A percentile compares a stretch with the other conserved stretches of the same genome.
Evolutionary conservation across 768 basidiomycete species (phyloP).

Genomic region (Pulveroboletus sp.): DNA sequence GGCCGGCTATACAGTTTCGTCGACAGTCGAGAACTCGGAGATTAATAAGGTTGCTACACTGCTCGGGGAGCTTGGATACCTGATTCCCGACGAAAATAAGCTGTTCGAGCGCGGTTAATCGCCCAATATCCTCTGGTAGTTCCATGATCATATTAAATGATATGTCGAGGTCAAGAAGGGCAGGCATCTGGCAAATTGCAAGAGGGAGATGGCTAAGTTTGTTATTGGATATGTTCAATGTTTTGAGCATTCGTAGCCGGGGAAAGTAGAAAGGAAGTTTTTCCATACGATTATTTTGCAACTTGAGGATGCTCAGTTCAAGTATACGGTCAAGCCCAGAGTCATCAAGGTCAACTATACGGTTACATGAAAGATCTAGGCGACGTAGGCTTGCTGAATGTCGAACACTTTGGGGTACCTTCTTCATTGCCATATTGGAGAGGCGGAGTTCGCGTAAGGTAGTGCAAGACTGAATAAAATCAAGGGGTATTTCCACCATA

Average conservation of each 20-base stretch:
- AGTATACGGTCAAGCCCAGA: slow-evolving; percentile 75
- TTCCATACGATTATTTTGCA: slow-evolving; percentile 91
- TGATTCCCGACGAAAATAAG: slow-evolving; percentile 86
- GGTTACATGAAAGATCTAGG: slow-evolving; percentile 88
- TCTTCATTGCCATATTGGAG: slow-evolving; percentile 91
- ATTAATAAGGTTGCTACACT: slow-evolving; percentile 49
- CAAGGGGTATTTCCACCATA: slow-evolving; percentile 92
- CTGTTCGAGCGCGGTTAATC: slow-evolving; percentile 60
- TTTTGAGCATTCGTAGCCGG: slow-evolving; percentile 61
- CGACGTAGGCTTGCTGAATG: slow-evolving; percentile 68
- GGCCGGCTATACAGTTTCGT: slow-evolving; percentile 76
- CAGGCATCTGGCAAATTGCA: slow-evolving; percentile 67
- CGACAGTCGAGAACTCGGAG: slow-evolving; percentile 78
- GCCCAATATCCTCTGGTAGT: slow-evolving; percentile 76
- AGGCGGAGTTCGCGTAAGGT: slow-evolving; percentile 81
- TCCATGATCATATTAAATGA: slow-evolving; percentile 89
- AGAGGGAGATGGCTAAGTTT: slow-evolving; percentile 74
- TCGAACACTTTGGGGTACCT: slow-evolving; percentile 79
- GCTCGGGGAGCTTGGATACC: slow-evolving; percentile 64
- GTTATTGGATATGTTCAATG: slow-evolving; percentile 94
- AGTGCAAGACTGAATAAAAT: slow-evolving; percentile 89
- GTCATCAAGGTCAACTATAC: slow-evolving; percentile 84
- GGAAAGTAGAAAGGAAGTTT: slow-evolving; percentile 83
- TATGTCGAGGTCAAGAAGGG: slow-evolving; percentile 82
- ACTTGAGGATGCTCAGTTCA: slow-evolving; percentile 59